Evolutionary conservation across 768 basidiomycete genomes (phyloP).

Genomic region (Rhizopogon vinicolor): DNA sequence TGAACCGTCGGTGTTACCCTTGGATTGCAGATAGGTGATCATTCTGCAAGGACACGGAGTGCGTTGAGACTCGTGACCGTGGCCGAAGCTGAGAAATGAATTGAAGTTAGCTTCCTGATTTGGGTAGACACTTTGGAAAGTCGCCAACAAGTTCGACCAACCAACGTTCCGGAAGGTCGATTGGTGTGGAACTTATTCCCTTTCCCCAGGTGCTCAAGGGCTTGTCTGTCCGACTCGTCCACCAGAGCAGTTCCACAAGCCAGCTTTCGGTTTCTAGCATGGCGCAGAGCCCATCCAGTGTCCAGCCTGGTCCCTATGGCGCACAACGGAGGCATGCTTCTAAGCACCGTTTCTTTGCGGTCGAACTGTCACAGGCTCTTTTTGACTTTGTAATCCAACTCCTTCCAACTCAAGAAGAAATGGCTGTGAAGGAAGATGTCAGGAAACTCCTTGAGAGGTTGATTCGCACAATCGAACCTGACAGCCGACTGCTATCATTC

Average conservation of each 20-base stretch:
- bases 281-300: conserved; percentile 24
- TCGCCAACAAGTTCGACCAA: conserved; percentile 13
- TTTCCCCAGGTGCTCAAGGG: conserved; percentile 2
- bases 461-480: conserved; percentile 91
- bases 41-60: too few relatives aligned
- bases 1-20: too few relatives aligned
- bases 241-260: not conserved
- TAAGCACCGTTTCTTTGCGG: conserved; percentile 59
- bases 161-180: conserved; percentile 17
- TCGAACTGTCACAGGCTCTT: conserved; percentile 84
- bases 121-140: conserved; percentile 16
- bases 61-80: too few relatives aligned
- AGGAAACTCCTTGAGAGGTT: conserved; percentile 91
- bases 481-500: conserved; percentile 87
- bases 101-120: conserved; percentile 18
- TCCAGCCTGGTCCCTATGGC: conserved; percentile 22
- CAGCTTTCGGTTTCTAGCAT: conserved; percentile 12
- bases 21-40: too few relatives aligned
- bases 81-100: too few relatives aligned
- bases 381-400: conserved; percentile 94
- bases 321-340: conserved; percentile 33
- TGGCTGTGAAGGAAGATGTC: conserved; percentile 94
- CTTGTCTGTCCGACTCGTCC: conserved; percentile 9
- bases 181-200: conserved; percentile 23
- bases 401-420: conserved; percentile 84